Conservation (phyloP, 1,139 yeast species). For the Zygotorulaspora mrakii region DNA sequence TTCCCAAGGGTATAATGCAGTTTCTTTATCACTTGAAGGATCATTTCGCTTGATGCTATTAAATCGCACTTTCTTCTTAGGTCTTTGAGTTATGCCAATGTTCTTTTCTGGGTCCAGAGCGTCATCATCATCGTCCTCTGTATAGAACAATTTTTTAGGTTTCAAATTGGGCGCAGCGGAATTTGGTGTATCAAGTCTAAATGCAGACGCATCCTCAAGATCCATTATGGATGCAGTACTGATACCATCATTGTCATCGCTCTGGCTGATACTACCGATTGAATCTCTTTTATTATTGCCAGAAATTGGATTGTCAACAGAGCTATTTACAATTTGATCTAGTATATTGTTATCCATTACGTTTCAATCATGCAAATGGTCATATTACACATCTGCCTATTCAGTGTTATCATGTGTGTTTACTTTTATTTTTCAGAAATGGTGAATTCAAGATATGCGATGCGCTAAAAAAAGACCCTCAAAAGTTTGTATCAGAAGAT, state of each 20-base stretch:
- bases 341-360: too few relatives aligned
- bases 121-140: slow-evolving; percentile 13
- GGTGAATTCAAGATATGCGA: too few relatives aligned
- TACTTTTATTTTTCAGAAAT: too few relatives aligned
- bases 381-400: too few relatives aligned
- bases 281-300: background rate
- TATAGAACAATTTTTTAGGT: slow-evolving; percentile 11
- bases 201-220: slow-evolving; percentile 10
- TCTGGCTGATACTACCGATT: background rate
- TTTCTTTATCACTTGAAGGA: slow-evolving; percentile 19
- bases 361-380: too few relatives aligned
- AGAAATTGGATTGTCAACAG: background rate
- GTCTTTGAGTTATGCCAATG: slow-evolving; percentile 20
- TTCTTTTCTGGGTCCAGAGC: slow-evolving; percentile 27
- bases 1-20: slow-evolving; percentile 27
- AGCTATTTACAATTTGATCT: background rate
- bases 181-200: slow-evolving; percentile 13
- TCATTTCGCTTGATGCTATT: slow-evolving; percentile 7
- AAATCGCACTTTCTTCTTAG: slow-evolving; percentile 14
- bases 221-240: slow-evolving; percentile 6
- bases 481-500: too few relatives aligned
- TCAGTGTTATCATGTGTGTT: too few relatives aligned
- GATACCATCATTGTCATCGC: slow-evolving; percentile 3
- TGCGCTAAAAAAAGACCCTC: too few relatives aligned
- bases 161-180: slow-evolving; percentile 1